Evolutionary conservation across 345 rosid genomes (phyloP), one percentile per base, ranked within the genome.

Genomic region (Populus ilicifolia): DNA sequence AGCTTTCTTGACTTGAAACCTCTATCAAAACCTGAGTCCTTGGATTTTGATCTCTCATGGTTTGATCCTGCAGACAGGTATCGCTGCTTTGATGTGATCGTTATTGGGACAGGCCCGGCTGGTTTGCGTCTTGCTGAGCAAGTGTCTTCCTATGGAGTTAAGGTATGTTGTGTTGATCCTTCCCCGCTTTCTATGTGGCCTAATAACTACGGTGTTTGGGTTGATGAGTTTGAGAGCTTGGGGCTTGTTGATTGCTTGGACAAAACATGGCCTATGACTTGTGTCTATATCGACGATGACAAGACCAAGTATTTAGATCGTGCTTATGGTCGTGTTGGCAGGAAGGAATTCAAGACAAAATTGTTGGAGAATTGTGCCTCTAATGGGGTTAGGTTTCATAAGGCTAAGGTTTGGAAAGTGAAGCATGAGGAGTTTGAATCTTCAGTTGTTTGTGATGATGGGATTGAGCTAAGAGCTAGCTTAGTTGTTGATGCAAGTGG

Each of bases 181-280:
- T 89, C 90, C 23, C 93, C 91, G 8, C 91, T 91, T 70, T 85
- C 91, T 39, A 17, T 56, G 72, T 88, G 91, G 93, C 86, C 93
- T 66, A 86, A 85, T 69, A 91, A 89, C 75, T 91, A 89, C 71
- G 95, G 95, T 54, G 88, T 82, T 11, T 91, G 95, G 95, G 93
- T 91, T 27, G 95, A 91, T 76, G 95, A 91, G 86, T 84, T 91
- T 77, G 89, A 89, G 79, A 70, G 69, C 64, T 70, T 91, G 77
- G 91, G 86, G 54, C 86, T 91, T 29, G 80, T 10, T 16, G 91
- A 88, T 69, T 89, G 89, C 78, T 66, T 89, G 76, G 90, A 91
- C 78, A 84, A 81, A 73, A 86, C 80, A n/a, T 89, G 95, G 95
- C 81, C 88, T 2, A 79, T 88, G 87, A 69, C 89, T 74, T 68